Conservation (phyloP, 441 rosid genomes). For the Metrosideros polymorpha region DNA sequence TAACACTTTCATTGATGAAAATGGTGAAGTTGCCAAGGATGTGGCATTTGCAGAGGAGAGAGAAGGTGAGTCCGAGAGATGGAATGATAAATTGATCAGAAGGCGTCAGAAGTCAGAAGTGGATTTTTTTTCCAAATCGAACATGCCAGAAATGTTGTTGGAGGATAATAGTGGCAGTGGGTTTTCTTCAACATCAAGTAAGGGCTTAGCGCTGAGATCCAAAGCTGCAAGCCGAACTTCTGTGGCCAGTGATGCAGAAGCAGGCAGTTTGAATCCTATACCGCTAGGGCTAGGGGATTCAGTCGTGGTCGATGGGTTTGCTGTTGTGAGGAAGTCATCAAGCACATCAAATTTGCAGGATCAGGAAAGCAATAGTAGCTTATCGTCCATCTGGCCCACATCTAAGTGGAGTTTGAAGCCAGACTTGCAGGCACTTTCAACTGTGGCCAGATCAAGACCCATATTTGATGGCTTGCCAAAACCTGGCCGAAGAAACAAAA, state of each 20-base stretch:
- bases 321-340: constrained; percentile 49
- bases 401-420: constrained; percentile 46
- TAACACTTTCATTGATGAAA: constrained; percentile 33
- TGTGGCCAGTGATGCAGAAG: constrained; percentile 23
- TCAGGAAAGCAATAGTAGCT: constrained; percentile 22
- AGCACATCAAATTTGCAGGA: constrained; percentile 58
- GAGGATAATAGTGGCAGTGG: constrained; percentile 36
- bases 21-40: constrained; percentile 19
- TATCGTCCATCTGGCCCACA: constrained; percentile 32
- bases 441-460: constrained; percentile 41
- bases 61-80: constrained; percentile 25
- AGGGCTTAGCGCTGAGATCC: constrained; percentile 43
- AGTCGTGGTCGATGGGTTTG: constrained; percentile 16
- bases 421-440: constrained; percentile 38
- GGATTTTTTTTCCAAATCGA: constrained; percentile 12
- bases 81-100: constrained; percentile 34
- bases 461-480: constrained; percentile 63
- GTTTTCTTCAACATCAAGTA: constrained; percentile 31
- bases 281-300: constrained; percentile 23
- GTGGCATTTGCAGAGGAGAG: constrained; percentile 4
- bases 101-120: constrained; percentile 60
- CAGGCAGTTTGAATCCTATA: constrained; percentile 8
- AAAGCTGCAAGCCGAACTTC: constrained; percentile 31
- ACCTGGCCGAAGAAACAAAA: constrained; percentile 49
- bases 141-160: constrained; percentile 37